Percentiles rank a stretch among this genome's conserved stretches.
phyloP scores from a whole-genome alignment of 768 basidiomycete genomes.

The Chlorophyllum brunneum region DNA sequence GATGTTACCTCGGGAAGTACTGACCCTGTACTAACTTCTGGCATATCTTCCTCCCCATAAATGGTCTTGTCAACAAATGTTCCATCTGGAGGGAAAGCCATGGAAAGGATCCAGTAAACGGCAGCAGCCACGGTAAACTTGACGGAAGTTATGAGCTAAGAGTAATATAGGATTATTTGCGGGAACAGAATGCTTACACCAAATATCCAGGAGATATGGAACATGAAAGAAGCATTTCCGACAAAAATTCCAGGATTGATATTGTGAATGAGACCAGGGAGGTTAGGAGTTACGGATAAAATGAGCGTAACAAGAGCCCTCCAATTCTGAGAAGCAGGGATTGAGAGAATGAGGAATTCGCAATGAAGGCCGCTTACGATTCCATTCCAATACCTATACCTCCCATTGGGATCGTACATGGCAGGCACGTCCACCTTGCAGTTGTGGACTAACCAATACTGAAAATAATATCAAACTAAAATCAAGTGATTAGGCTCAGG shows the following conservation, averaged over 20 bases:
- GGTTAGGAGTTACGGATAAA: constrained; percentile 60
- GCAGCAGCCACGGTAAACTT: constrained; percentile 37
- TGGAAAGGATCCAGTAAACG: constrained; percentile 35
- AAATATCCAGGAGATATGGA: constrained; percentile 74
- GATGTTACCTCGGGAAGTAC: background rate
- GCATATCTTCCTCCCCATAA: constrained; percentile 23
- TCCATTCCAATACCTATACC: constrained; percentile 76
- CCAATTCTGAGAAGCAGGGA: constrained; percentile 59
- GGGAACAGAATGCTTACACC: constrained; percentile 45
- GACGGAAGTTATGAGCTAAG: background rate
- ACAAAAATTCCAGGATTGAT: constrained; percentile 66
- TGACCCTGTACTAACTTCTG: background rate
- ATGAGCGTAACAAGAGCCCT: constrained; percentile 68
- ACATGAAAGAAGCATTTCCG: constrained; percentile 52
- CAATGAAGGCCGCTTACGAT: constrained; percentile 43
- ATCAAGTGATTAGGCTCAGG: background rate
- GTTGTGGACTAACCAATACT: constrained; percentile 79
- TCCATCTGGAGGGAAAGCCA: constrained; percentile 36
- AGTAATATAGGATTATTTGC: background rate
- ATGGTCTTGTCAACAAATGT: constrained; percentile 35
- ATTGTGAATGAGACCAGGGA: constrained; percentile 75
- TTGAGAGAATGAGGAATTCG: background rate
- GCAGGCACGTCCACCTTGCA: constrained; percentile 76
- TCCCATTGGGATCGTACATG: constrained; percentile 77
- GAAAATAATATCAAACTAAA: constrained; percentile 8